Evolutionary conservation across 352 stramenopile genomes (phyloP).

Genomic region (Phytopythium cucurbitacearum): DNA sequence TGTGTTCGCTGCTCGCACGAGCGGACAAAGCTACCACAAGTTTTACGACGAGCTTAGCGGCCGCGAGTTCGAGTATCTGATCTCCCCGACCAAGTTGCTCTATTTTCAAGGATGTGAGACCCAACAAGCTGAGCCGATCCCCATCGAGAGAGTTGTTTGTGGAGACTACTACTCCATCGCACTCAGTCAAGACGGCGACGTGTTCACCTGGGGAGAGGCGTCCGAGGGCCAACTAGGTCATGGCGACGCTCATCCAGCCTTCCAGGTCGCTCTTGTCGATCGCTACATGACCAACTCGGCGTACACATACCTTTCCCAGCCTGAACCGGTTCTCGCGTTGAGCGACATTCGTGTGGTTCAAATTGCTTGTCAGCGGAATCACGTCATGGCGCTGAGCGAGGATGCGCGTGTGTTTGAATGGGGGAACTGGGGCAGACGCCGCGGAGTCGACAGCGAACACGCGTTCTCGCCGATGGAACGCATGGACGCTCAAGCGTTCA

Average conservation of each 20-base stretch:
- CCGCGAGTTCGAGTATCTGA: conserved; percentile 37
- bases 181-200: conserved; percentile 54
- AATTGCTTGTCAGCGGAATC: conserved; percentile 53
- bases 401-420: conserved; percentile 55
- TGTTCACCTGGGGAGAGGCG: conserved; percentile 74
- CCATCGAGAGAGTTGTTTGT: conserved; percentile 46
- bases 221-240: conserved; percentile 71
- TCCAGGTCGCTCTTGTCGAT: conserved; percentile 64
- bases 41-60: conserved; percentile 55
- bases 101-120: conserved; percentile 55
- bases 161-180: conserved; percentile 68
- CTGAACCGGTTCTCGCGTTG: conserved; percentile 54
- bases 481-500: conserved; percentile 13
- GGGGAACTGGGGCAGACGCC: conserved; percentile 63
- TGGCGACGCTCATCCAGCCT: conserved; percentile 43
- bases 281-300: conserved; percentile 59
- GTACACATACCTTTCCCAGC: conserved; percentile 58
- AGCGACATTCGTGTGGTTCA: conserved; percentile 35
- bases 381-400: conserved; percentile 41
- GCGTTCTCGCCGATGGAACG: conserved; percentile 50
- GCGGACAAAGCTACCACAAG: conserved; percentile 22
- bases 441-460: conserved; percentile 47
- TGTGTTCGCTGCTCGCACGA: conserved; percentile 42
- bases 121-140: conserved; percentile 65
- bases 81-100: conserved; percentile 36